These are phyloP conservation scores for Nicotiana noctiflora DNA, from an alignment of 257 asterid genomes.

Conservation along the genomic window DNA sequence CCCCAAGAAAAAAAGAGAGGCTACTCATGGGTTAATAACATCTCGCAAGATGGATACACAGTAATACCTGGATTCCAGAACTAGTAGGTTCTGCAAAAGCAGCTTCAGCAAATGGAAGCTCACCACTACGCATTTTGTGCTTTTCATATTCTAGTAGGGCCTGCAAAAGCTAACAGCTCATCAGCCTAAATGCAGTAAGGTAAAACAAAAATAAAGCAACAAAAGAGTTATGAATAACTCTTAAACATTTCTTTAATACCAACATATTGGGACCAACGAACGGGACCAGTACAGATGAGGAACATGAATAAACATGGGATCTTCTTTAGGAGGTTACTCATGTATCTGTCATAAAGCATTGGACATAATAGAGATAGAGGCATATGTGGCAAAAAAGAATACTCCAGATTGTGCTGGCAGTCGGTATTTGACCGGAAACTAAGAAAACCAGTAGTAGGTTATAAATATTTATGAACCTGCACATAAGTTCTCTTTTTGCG, in stretches of 20 bases:
- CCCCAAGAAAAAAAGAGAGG: neutral
- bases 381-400: neutral
- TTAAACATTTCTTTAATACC: neutral
- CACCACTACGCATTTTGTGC: constrained; percentile 78
- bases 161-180: constrained; percentile 31
- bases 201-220: neutral
- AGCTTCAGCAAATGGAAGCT: constrained; percentile 78
- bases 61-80: constrained; percentile 62
- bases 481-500: neutral
- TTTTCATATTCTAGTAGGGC: constrained; percentile 84
- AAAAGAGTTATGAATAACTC: neutral
- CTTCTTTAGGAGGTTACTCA: neutral
- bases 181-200: constrained; percentile 18
- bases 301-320: neutral
- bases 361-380: neutral
- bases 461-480: neutral
- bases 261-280: neutral
- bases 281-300: neutral
- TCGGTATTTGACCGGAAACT: neutral
- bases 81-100: constrained; percentile 48
- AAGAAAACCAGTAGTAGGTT: neutral
- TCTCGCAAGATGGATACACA: neutral
- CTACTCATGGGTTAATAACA: neutral
- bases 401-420: neutral
- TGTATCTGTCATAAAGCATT: neutral